Conservation (phyloP, 2,329 filamentous ascomycete genomes). For the Furcasterigmium furcatum region DNA sequence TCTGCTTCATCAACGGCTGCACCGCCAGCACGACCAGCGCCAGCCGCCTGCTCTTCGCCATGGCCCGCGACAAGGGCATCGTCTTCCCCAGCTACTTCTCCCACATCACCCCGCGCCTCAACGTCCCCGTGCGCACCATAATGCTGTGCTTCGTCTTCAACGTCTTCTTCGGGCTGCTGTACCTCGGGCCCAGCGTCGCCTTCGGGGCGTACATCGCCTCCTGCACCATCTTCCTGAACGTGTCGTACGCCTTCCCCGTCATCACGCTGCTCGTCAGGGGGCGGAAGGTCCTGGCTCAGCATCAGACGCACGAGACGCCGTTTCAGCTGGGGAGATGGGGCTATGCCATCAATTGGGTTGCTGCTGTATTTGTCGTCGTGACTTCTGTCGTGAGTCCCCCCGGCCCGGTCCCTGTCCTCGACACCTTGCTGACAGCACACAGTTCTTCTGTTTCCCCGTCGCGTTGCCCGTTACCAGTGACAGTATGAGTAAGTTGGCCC, state of each 20-base stretch:
- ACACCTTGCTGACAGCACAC: not conserved
- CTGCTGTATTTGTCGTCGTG: conserved; percentile 31
- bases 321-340: conserved; percentile 26
- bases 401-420: not conserved
- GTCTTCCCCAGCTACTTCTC: conserved; percentile 23
- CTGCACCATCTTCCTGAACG: conserved; percentile 41
- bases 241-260: conserved; percentile 41
- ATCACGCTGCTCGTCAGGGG: conserved; percentile 32
- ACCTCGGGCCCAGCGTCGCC: conserved; percentile 40
- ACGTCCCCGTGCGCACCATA: conserved; percentile 39
- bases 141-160: conserved; percentile 37
- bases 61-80: conserved; percentile 41
- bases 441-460: conserved; percentile 29
- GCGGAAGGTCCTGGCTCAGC: conserved; percentile 21
- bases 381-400: conserved; percentile 29
- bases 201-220: conserved; percentile 43
- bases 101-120: conserved; percentile 29
- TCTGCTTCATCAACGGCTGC: conserved; percentile 43
- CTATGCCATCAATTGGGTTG: conserved; percentile 23
- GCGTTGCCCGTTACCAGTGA: conserved; percentile 20
- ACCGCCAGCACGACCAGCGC: conserved; percentile 39
- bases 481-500: conserved; percentile 22
- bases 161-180: conserved; percentile 40
- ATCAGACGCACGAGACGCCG: conserved; percentile 17
- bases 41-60: conserved; percentile 37